Evolutionary conservation across 345 rosid genomes (phyloP), one percentile per base, ranked within the genome.

Genomic region (Cardamine occulta): DNA sequence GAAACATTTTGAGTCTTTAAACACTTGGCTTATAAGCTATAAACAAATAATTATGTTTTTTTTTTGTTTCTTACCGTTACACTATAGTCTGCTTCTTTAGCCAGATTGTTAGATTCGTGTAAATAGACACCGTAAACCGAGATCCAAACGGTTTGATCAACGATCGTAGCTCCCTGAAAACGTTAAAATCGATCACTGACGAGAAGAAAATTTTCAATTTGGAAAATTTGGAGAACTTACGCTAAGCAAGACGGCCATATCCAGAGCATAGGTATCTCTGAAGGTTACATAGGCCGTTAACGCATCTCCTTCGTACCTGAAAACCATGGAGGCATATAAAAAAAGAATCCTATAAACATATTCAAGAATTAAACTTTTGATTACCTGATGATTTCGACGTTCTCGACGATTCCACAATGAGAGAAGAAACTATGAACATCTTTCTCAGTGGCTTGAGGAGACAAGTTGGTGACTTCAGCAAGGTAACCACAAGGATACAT

Each of bases 241-340:
- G 79, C 82, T 89, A 79, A 94, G 97, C 77, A 91, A 86, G 62
- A 94, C 67, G 6, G 96, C 98, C 69, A 96, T 93, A 73, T 88
- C 88, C 55, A 93, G 70, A 67, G 91, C 88, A 79, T 88, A 89
- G 24, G 87, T 85, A 78, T 88, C 88, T 80, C 72, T 80, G 68
- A 91, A 91, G 60, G 96, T 89, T 75, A 91, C 95, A 74, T 88
- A 86, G 21, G 98, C 97, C 15, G 97, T 79, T 47, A 86, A 78
- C 8, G 90, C 85, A 80, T 84, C 71, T 28, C 84, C 93, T 32
- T 87, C 83, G 11, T 80, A 85, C 40, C 98, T 93, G 89, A 28
- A 42, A 40, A 58, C 26, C 72, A 68, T 62, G 34, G 71, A 59
- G 62, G 64, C 32, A 40, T 44, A 5, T 44, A 28, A 52, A 54